These are phyloP conservation scores for Dillenia turbinata DNA, from an alignment of 164 flowering plant genomes.

Conservation along the genomic window DNA sequence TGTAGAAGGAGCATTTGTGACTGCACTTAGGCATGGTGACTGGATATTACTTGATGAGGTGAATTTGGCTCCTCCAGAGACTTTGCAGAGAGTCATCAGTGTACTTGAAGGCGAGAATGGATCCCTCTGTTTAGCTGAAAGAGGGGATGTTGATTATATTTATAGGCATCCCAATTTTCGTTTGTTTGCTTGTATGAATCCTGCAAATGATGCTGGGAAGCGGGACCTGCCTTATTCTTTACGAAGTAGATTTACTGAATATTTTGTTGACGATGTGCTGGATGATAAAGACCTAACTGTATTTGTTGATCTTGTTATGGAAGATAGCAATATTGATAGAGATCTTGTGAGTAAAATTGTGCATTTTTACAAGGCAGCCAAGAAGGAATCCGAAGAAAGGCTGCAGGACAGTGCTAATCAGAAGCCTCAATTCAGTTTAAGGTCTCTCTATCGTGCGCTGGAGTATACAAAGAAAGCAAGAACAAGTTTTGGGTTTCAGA, in stretches of 20 bases:
- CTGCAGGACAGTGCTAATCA: conserved; percentile 97
- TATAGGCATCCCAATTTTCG: conserved; percentile 79
- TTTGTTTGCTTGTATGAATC: conserved; percentile 98
- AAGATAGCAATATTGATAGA: conserved; percentile 23
- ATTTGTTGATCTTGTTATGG: conserved; percentile 57
- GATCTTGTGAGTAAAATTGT: conserved; percentile 46
- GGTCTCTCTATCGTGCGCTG: conserved; percentile 90
- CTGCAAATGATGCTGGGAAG: conserved; percentile 99
- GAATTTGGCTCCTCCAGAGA: conserved; percentile 97
- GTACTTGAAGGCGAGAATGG: conserved; percentile 83
- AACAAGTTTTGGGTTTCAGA: conserved; percentile 42
- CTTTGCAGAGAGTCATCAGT: conserved; percentile 80
- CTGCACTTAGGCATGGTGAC: conserved; percentile 78
- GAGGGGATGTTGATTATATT: conserved; percentile 72
- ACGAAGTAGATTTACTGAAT: conserved; percentile 85
- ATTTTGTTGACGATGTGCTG: conserved; percentile 84
- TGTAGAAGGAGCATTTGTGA: conserved; percentile 91
- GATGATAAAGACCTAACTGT: conserved; percentile 68
- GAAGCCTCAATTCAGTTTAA: conserved; percentile 92
- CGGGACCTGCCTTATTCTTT: conserved; percentile 71
- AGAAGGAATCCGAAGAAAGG: conserved; percentile 68
- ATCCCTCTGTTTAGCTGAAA: conserved; percentile 86
- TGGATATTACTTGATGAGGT: conserved; percentile 99
- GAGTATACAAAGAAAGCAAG: conserved; percentile 64
- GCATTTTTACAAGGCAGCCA: conserved; percentile 69